Base-by-base conservation (phyloP, 371 early-diverging fungal species). In the Actinomortierella wolfii region DNA sequence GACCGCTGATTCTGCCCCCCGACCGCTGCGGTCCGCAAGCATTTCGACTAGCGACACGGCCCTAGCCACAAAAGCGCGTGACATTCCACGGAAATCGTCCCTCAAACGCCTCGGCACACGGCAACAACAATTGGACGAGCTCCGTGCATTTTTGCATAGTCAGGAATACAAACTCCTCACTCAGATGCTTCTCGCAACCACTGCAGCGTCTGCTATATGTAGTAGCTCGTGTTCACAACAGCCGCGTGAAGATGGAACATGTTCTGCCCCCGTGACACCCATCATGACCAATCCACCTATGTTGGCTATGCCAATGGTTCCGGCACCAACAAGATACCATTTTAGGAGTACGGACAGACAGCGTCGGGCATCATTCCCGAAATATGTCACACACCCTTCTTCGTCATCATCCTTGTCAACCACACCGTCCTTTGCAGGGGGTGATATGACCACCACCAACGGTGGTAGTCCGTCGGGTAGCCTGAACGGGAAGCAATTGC, bases 311-410 rank as follows among this genome's bases (percentile, higher is more conserved):
- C 61, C 61, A 18, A 51, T 60, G 47, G 56, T 64, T 44, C 55
- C 70, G 0, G 28, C 56, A 7, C 61, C 64, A 6, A 41, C 65
- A 2, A 64, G 61, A 26, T 65, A 58, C 40, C 65, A 70, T 26
- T 70, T 65, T 50, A 61, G 71, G 18, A 58, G 59, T 25, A 47
- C 51, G 2, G 47, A 47, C 46, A 61, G 65, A 39, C 71, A 43
- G 17, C 71, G 71, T 7, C 64, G 71, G 8, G 61, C 71, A 17
- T 70, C 71, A 2, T 70, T 70, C 52, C 71, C 71, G 1, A 70
- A 70, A 34, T 70, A 65, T 5, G 44, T 61, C 2, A 61, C 61
- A 8, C 71, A 70, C 40, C 58, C 61, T 4, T 64, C 43, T 25
- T 42, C 45, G 21, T 28, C 20, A 54, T 54, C 43, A 25, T 56